A percentile compares a stretch with the other conserved stretches of the same genome.
Conservation (phyloP, 805 yeast species). For the Candida incommunis region DNA sequence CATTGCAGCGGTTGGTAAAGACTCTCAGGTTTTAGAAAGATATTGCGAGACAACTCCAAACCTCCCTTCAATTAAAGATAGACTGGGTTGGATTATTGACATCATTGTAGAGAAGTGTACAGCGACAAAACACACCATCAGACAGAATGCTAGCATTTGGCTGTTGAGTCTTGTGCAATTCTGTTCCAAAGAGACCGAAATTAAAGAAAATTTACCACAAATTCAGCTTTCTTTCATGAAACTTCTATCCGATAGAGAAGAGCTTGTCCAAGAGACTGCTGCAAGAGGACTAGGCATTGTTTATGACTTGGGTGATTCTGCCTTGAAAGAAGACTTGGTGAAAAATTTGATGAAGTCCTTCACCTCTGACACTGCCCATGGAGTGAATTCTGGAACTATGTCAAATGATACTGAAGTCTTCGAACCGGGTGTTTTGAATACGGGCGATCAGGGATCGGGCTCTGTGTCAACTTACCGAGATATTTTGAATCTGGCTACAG, state of each 20-base stretch:
- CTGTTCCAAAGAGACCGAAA: slow-evolving; percentile 35
- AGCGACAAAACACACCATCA: slow-evolving; percentile 56
- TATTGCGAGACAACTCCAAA: slow-evolving; percentile 29
- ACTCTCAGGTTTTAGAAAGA: slow-evolving; percentile 38
- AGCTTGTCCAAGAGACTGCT: slow-evolving; percentile 82
- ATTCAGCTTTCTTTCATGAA: slow-evolving; percentile 67
- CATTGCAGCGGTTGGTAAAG: slow-evolving; percentile 63
- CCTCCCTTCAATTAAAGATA: slow-evolving; percentile 6
- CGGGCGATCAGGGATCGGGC: slow-evolving; percentile 52
- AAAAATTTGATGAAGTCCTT: slow-evolving; percentile 62
- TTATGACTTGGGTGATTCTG: slow-evolving; percentile 60
- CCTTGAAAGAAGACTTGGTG: slow-evolving; percentile 57
- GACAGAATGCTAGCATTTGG: slow-evolving; percentile 78
- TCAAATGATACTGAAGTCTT: slow-evolving; percentile 72
- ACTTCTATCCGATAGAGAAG: slow-evolving; percentile 70
- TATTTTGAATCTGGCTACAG: slow-evolving; percentile 75
- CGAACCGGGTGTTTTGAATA: slow-evolving; percentile 65
- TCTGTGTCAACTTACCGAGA: slow-evolving; percentile 87
- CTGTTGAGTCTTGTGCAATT: slow-evolving; percentile 65
- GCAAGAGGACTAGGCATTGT: slow-evolving; percentile 74
- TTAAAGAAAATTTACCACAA: slow-evolving; percentile 33
- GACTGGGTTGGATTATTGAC: slow-evolving; percentile 26
- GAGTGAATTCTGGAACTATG: slow-evolving; percentile 48
- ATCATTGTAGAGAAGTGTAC: slow-evolving; percentile 38
- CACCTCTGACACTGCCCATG: slow-evolving; percentile 44